Base-by-base conservation (phyloP, 2,329 filamentous ascomycete species). In the Xylaria sp. region DNA sequence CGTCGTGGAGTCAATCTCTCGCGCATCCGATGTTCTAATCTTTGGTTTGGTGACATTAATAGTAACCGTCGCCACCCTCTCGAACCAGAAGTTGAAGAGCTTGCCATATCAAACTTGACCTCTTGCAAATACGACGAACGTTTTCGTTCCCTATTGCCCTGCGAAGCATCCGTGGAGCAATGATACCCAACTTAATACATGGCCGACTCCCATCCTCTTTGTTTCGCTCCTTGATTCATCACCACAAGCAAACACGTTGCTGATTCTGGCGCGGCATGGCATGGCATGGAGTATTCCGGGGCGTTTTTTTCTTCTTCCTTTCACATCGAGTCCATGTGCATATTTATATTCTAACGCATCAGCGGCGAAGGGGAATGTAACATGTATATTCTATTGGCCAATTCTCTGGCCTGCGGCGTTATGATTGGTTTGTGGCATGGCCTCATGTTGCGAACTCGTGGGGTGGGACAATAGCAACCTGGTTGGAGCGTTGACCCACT, bases 101-200 rank as follows among this genome's bases (percentile, higher is more conserved):
- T 60, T 32, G 34, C 58, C n/a, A n/a, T 25, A n/a, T 34, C 36
- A 32, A 23, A 13, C 39, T 30, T 58, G 28, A 20, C 23, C 43
- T 46, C 46, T 41, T 39, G n/a, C 39, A 25, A 32, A 52, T 28
- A 55, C 60, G 50, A 71, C 39, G 28, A 20, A 70, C 69, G 55
- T 67, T 68, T 63, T 32, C 34, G 28, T 65, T 67, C 60, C 45
- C 56, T 59, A 63, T 63, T 52, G 48, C 68, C 60, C 57, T 63
- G 72, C 60, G 61, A 60, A 64, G 61, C 72, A 75, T 74, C 68
- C 67, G 72, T 63, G 68, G 72, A 70, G 71, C 70, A 69, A 74
- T 70, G 70, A 76, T 76, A 74, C 71, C 73, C 56, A 55, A 60
- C 57, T 59, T 67, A 48, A 67, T 69, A 46, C 57, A 53, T 59